phyloP scores from a whole-genome alignment of 805 yeast species.

The Candida fluviatilis region DNA sequence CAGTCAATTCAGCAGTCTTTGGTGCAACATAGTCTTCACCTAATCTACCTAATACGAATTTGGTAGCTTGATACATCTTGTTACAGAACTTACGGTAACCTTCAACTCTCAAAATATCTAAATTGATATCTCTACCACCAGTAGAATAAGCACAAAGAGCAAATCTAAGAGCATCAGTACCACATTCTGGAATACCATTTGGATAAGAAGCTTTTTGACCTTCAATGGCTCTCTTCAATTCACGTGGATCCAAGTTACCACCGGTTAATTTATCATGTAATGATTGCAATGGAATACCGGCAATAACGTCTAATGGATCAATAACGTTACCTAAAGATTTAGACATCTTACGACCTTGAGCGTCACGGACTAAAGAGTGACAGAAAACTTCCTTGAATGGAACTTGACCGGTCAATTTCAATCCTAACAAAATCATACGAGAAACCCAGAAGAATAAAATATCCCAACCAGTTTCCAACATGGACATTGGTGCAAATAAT shows the following conservation, averaged over 20 bases:
- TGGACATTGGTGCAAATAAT: slow-evolving; percentile 81
- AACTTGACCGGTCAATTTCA: slow-evolving; percentile 83
- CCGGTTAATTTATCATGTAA: slow-evolving; percentile 70
- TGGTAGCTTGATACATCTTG: slow-evolving; percentile 98
- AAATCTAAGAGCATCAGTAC: slow-evolving; percentile 97
- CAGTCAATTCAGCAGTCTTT: slow-evolving; percentile 55
- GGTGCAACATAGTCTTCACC: slow-evolving; percentile 89
- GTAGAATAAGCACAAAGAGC: slow-evolving; percentile 98
- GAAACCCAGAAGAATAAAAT: slow-evolving; percentile 98
- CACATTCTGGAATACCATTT: slow-evolving; percentile 97
- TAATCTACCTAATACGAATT: slow-evolving; percentile 88
- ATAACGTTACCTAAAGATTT: slow-evolving; percentile 95
- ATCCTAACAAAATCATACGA: slow-evolving; percentile 89
- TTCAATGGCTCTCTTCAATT: slow-evolving; percentile 76
- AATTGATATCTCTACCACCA: slow-evolving; percentile 97
- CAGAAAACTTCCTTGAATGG: slow-evolving; percentile 98
- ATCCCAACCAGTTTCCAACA: slow-evolving; percentile 99
- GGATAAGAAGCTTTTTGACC: slow-evolving; percentile 93
- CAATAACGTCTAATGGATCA: slow-evolving; percentile 92
- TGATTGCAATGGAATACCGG: slow-evolving; percentile 76
- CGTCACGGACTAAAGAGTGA: slow-evolving; percentile 97
- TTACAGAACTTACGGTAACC: slow-evolving; percentile 99
- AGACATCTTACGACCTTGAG: slow-evolving; percentile 99
- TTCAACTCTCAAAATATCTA: slow-evolving; percentile 93
- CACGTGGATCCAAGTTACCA: slow-evolving; percentile 90